phyloP scores from a whole-genome alignment of 2,329 filamentous ascomycete species.

The Colletotrichum caudatum region DNA sequence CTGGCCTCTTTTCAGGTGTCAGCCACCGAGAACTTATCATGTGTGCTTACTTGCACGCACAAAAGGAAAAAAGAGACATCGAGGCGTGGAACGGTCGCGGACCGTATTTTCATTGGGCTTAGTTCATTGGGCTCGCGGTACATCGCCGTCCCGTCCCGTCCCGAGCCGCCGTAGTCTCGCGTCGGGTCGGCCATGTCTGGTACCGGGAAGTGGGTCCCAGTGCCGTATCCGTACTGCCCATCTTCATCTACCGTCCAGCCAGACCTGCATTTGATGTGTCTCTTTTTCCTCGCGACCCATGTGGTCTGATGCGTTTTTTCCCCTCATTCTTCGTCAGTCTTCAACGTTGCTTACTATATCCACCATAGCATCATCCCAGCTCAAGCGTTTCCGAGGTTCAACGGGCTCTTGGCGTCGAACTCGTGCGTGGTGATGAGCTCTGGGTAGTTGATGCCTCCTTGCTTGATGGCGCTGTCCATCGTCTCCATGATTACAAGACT shows the following conservation, averaged over 20 bases:
- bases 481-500: slow-evolving; percentile 87
- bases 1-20: background rate
- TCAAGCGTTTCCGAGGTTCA: slow-evolving; percentile 65
- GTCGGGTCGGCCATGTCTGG: slow-evolving; percentile 2
- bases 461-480: slow-evolving; percentile 67
- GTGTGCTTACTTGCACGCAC: background rate
- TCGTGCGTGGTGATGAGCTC: slow-evolving; percentile 68
- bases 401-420: slow-evolving; percentile 70
- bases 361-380: background rate
- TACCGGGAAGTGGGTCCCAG: slow-evolving; percentile 2
- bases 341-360: background rate
- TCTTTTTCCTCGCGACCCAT: background rate
- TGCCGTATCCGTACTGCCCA: slow-evolving; percentile 1
- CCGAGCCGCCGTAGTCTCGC: slow-evolving; percentile 20
- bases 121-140: slow-evolving; percentile 3
- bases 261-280: background rate
- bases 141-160: slow-evolving; percentile 20
- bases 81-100: background rate
- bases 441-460: slow-evolving; percentile 66
- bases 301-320: background rate
- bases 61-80: background rate
- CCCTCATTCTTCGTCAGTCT: background rate
- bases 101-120: slow-evolving; percentile 13
- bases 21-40: background rate
- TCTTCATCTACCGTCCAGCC: background rate